Base-by-base conservation (phyloP, 148 eudicot species). In the Vaccinium vitisidaea region DNA sequence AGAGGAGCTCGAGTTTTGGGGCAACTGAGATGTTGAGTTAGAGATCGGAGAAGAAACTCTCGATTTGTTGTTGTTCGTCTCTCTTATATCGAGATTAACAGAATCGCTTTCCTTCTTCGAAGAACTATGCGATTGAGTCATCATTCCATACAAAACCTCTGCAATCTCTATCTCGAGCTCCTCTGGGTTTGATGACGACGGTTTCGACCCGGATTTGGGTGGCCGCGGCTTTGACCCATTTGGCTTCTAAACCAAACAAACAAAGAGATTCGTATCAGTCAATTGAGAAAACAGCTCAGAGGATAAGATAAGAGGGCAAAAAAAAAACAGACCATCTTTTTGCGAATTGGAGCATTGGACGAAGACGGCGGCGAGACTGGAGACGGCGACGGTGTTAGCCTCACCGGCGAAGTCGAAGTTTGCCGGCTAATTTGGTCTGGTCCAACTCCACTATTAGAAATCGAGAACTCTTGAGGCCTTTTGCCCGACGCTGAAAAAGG, bases 121-220 rank as follows among this genome's bases (percentile, higher is more conserved):
- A 50, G 96, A 93, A 32, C 85, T 90, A 18, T 93, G 98, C 15
- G 99, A 88, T 85, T 95, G 98, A 59, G 94, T 92, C 98, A 87
- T 95, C 86, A 95, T 86, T 1, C 98, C 98, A 75, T 91, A 95
- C 74, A 97, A 83, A 25, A 95, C 98, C 87, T 97, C 98, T 0
- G 99, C 99, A 2, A 97, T 97, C 84, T 97, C 99, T 39, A 95
- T 92, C 90, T 97, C 99, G 3, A 97, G 93, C 82, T 95, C 99
- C 56, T 95, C 99, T 21, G 95, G 98, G 16, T 90, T 92, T 8
- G 92, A 89, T 0, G 99, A 90, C 1, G 92, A 77, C 0, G 99
- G 86, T 63, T 93, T 95, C 5, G 92, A 69, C 8, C 89, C 46
- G 2, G 91, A 91, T 84, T 92, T 94, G 0, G 98, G 98, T 0